phyloP scores from a whole-genome alignment of 2,329 filamentous ascomycete species.

The Scedosporium aurantiacum region DNA sequence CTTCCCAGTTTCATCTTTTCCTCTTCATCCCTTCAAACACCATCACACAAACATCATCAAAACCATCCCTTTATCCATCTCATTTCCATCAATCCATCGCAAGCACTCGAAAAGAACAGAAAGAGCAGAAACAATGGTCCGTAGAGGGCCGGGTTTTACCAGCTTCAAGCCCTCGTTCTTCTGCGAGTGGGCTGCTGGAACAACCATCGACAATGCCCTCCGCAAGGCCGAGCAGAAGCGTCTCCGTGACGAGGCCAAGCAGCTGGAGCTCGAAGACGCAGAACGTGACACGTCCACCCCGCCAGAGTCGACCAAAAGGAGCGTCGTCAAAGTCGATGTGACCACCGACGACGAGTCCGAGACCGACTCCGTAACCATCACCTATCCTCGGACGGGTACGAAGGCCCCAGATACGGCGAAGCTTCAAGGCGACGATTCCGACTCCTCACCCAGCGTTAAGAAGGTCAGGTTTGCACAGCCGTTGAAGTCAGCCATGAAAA shows the following conservation, averaged over 20 bases:
- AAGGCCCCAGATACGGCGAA: neutral
- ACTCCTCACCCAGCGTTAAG: slow-evolving; percentile 18
- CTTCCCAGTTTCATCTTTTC: neutral
- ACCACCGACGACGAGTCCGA: slow-evolving; percentile 42
- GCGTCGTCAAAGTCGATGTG: slow-evolving; percentile 28
- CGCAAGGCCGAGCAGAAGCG: slow-evolving; percentile 15
- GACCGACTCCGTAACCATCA: slow-evolving; percentile 35
- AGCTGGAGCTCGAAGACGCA: slow-evolving; percentile 10
- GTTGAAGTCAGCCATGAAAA: slow-evolving; percentile 28
- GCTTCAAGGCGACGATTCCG: neutral
- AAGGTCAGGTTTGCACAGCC: slow-evolving; percentile 31
- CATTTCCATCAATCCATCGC: neutral
- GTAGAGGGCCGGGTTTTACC: neutral
- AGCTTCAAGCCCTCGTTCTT: slow-evolving; percentile 14
- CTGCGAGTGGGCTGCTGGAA: slow-evolving; percentile 31
- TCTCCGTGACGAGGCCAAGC: neutral
- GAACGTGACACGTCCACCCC: slow-evolving; percentile 4
- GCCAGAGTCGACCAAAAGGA: slow-evolving; percentile 9
- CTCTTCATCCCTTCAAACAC: neutral
- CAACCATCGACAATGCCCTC: slow-evolving; percentile 20
- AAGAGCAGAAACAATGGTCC: neutral
- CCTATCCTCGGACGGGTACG: slow-evolving; percentile 28
- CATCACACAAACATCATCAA: neutral
- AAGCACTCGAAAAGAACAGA: neutral
- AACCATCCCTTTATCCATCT: neutral